phyloP scores from a whole-genome alignment of 768 basidiomycete species.

The Obba rivulosa region DNA sequence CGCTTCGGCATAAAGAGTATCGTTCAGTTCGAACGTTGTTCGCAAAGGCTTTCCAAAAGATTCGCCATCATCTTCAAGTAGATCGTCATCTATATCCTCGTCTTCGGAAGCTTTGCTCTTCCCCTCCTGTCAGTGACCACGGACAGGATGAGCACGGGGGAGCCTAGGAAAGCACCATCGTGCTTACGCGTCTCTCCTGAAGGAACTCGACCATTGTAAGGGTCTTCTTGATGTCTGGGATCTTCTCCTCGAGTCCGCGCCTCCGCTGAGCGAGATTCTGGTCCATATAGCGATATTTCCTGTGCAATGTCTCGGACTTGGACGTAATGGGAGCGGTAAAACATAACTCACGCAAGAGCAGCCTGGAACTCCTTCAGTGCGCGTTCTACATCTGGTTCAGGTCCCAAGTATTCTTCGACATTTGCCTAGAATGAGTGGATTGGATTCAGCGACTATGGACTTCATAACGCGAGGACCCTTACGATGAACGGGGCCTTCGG shows the following conservation, averaged over 20 bases:
- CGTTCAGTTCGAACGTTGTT: constrained; percentile 93
- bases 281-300: constrained; percentile 99
- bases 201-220: constrained; percentile 84
- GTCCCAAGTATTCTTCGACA: constrained; percentile 80
- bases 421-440: constrained; percentile 51
- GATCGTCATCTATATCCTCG: constrained; percentile 43
- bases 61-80: constrained; percentile 46
- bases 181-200: constrained; percentile 56
- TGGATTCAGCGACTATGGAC: background rate
- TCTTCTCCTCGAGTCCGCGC: constrained; percentile 83
- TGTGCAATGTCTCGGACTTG: constrained; percentile 30
- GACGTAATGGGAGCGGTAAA: no score
- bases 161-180: background rate
- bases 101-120: constrained; percentile 40
- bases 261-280: constrained; percentile 73
- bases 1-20: constrained; percentile 92
- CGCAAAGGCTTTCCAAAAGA: constrained; percentile 49
- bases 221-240: constrained; percentile 93
- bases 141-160: background rate
- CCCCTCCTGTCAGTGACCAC: constrained; percentile 46
- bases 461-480: constrained; percentile 23
- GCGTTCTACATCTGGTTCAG: constrained; percentile 71
- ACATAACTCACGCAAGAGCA: constrained; percentile 76
- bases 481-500: constrained; percentile 95
- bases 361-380: constrained; percentile 83